Evolutionary conservation across 805 yeast species (phyloP), one percentile per base, ranked within the genome.

Genomic region (Wickerhamomyces rabaulensis): DNA sequence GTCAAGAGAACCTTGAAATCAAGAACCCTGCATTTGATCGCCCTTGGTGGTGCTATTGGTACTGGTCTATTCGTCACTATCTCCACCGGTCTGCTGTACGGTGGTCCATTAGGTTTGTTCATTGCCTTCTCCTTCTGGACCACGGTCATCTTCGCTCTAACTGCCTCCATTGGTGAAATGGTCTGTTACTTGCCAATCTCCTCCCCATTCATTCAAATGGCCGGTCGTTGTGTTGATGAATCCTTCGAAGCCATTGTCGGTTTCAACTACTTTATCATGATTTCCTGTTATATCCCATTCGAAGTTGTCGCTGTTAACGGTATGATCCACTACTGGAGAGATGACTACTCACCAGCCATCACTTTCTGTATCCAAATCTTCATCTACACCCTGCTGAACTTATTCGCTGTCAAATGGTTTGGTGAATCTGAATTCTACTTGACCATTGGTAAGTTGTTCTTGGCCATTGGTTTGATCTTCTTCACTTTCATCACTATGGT

Each of bases 351-450:
- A 2, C 82, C 91, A 0, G 94, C 84, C 0, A 82, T 77, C 19
- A 74, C 88, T 3, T 70, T 87, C 50, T 75, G 77, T 2, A 71
- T 87, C 3, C 88, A 82, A 62, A 71, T 83, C 17, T 78, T 74
- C 7, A 59, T 85, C 17, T 84, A 86, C 56, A 65, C 82, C n/a
- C 26, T 73, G 15, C 74, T 87, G 50, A 85, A 87, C 55, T 57
- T 84, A 16, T 79, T 82, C 54, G 88, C 90, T 0, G 94, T 87
- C 26, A 69, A 71, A 39, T 75, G 73, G 54, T 87, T 82, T 55
- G 96, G 96, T 36, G 95, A 87, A 61, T 70, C 81, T 22, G 95
- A 87, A 63, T 87, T 87, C 60, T 80, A 84, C 80, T 67, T 86
- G 16, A 76, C 88, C 3, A 67, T 85, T 13, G 80, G 84, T 42